Conservation (phyloP, 192 early-diverging fungal genomes). For the Backusella mclennaniae region DNA sequence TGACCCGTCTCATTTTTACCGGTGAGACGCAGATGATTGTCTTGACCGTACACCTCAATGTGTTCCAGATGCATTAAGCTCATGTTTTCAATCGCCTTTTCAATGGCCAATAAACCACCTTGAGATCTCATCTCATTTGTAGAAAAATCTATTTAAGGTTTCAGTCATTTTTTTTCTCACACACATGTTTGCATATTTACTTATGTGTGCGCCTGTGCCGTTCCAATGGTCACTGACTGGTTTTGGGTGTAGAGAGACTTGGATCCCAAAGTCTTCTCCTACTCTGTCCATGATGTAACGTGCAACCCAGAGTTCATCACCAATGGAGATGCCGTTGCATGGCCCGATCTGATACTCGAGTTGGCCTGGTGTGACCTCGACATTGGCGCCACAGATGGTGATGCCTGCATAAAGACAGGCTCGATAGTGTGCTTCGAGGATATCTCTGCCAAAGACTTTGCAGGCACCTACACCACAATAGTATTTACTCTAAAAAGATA, state of each 20-base stretch:
- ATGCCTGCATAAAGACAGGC: slow-evolving; percentile 53
- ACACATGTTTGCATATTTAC: not conserved
- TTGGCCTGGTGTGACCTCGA: slow-evolving; percentile 52
- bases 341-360: slow-evolving; percentile 55
- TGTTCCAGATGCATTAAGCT: slow-evolving; percentile 42
- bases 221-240: slow-evolving; percentile 56
- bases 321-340: slow-evolving; percentile 43
- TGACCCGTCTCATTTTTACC: slow-evolving; percentile 54
- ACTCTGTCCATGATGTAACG: slow-evolving; percentile 47
- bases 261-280: slow-evolving; percentile 51
- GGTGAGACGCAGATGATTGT: slow-evolving; percentile 52
- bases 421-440: slow-evolving; percentile 52
- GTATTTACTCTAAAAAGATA: slow-evolving; percentile 36
- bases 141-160: slow-evolving; percentile 36
- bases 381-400: slow-evolving; percentile 51
- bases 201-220: slow-evolving; percentile 53
- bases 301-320: slow-evolving; percentile 52
- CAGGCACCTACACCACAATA: slow-evolving; percentile 53
- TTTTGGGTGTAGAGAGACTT: slow-evolving; percentile 52
- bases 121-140: slow-evolving; percentile 46
- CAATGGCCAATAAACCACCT: slow-evolving; percentile 46
- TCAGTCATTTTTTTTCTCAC: not conserved
- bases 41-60: slow-evolving; percentile 54
- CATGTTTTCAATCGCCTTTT: slow-evolving; percentile 53
- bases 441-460: slow-evolving; percentile 47